Percentiles rank a stretch among this genome's conserved stretches.
Evolutionary conservation across 805 yeast genomes (phyloP).

Genomic region (Scheffersomyces stipitis): DNA sequence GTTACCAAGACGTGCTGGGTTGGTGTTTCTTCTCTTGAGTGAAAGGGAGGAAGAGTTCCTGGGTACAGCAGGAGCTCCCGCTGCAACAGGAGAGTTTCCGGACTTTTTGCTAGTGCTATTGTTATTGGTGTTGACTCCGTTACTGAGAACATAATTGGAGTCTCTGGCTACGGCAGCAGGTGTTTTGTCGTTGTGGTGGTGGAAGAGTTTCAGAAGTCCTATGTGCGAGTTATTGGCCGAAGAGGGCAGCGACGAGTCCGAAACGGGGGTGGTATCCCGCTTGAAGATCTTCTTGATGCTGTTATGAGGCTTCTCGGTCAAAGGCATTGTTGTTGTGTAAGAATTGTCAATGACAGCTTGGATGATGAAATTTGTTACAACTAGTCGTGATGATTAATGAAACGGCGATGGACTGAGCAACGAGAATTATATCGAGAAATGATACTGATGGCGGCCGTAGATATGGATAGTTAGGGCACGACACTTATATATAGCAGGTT

Average conservation of each 20-base stretch:
- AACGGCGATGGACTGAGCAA: too few relatives aligned
- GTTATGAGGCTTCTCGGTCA: conserved; percentile 13
- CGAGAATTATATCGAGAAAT: too few relatives aligned
- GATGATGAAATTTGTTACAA: too few relatives aligned
- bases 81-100: background rate
- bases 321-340: too few relatives aligned
- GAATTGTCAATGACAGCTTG: too few relatives aligned
- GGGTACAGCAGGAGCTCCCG: conserved; percentile 5
- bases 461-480: too few relatives aligned
- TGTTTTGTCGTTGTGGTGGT: conserved; percentile 13
- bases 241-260: too few relatives aligned
- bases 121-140: too few relatives aligned
- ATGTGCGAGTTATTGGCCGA: conserved; percentile 10
- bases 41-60: conserved; percentile 8
- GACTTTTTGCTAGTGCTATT: background rate
- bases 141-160: background rate
- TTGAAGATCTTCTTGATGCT: conserved; percentile 22
- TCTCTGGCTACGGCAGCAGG: background rate
- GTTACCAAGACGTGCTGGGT: conserved; percentile 3
- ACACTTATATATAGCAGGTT: too few relatives aligned
- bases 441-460: too few relatives aligned
- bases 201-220: conserved; percentile 20
- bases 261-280: conserved; percentile 14
- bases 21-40: conserved; percentile 9
- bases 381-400: too few relatives aligned